These are phyloP conservation scores for Psilocybe sp. DNA, from an alignment of 768 basidiomycete genomes.

Conservation along the genomic window DNA sequence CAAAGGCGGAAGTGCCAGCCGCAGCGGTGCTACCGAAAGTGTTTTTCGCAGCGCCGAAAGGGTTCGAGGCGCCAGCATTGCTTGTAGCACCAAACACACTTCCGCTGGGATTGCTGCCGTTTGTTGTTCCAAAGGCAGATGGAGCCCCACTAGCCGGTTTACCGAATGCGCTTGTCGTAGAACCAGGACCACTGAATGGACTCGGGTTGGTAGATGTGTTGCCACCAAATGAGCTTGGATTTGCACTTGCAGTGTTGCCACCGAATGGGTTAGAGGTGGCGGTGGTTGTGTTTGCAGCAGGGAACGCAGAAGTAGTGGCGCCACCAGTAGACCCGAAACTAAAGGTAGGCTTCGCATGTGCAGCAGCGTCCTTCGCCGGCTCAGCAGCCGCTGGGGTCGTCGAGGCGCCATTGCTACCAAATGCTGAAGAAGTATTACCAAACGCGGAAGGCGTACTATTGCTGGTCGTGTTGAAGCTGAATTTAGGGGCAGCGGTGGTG, in stretches of 20 bases:
- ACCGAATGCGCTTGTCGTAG: too few relatives aligned
- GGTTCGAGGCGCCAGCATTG: too few relatives aligned
- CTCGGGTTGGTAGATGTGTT: too few relatives aligned
- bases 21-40: constrained; percentile 1
- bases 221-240: too few relatives aligned
- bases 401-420: constrained; percentile 6
- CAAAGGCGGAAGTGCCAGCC: background rate
- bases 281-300: background rate
- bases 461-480: constrained; percentile 9
- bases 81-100: background rate
- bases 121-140: background rate
- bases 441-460: constrained; percentile 6
- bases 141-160: too few relatives aligned
- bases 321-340: constrained; percentile 1
- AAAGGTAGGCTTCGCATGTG: constrained; percentile 7
- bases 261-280: too few relatives aligned
- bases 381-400: constrained; percentile 2
- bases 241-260: too few relatives aligned
- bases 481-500: background rate
- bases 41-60: too few relatives aligned
- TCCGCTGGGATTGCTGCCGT: background rate
- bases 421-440: constrained; percentile 9
- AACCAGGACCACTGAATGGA: too few relatives aligned
- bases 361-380: background rate
- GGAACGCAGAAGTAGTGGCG: background rate